phyloP scores from a whole-genome alignment of 495 filamentous ascomycete species.

The Penicillium antarcticum region DNA sequence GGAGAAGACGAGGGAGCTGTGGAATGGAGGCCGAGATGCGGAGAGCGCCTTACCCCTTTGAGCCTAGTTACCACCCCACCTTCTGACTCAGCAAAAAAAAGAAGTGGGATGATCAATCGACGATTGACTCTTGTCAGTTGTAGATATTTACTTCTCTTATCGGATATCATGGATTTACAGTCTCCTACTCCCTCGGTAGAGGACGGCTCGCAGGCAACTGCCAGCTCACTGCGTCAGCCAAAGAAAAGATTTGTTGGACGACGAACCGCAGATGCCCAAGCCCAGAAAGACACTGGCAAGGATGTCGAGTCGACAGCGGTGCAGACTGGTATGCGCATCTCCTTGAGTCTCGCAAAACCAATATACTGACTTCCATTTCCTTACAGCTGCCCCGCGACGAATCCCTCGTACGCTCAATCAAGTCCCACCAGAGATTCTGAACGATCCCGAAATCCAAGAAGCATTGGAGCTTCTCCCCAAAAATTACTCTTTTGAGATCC shows the following conservation, averaged over 20 bases:
- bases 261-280: slow-evolving; percentile 55
- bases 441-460: slow-evolving; percentile 83
- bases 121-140: not conserved
- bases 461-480: slow-evolving; percentile 82
- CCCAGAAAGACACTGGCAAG: slow-evolving; percentile 42
- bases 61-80: slow-evolving; percentile 16
- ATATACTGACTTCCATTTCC: not conserved
- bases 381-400: slow-evolving; percentile 59
- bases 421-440: slow-evolving; percentile 80
- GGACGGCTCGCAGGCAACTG: not conserved
- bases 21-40: slow-evolving; percentile 14
- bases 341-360: not conserved
- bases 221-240: slow-evolving; percentile 44
- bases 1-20: not conserved
- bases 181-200: not conserved
- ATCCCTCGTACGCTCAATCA: slow-evolving; percentile 78
- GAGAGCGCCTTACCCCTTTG: slow-evolving; percentile 19
- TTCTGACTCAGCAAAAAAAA: slow-evolving; percentile 12
- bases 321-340: slow-evolving; percentile 31
- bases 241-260: slow-evolving; percentile 79
- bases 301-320: slow-evolving; percentile 62
- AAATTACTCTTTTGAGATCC: slow-evolving; percentile 98
- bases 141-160: not conserved
- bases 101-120: slow-evolving; percentile 7
- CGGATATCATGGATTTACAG: not conserved